These are phyloP conservation scores for Pholiota microspora DNA, from an alignment of 768 basidiomycete genomes.

Conservation along the genomic window DNA sequence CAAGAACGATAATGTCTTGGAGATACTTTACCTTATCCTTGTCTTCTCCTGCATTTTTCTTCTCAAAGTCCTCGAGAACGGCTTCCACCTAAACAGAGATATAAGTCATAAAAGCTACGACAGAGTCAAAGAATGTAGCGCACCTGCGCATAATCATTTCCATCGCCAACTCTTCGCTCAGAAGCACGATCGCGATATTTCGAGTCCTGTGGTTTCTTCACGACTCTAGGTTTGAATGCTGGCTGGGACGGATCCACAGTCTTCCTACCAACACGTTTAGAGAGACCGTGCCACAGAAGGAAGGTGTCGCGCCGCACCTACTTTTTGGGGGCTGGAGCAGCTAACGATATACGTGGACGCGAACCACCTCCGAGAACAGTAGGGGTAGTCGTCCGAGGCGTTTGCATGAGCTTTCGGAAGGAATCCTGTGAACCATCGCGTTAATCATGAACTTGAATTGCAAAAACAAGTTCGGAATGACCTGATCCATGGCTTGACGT, in stretches of 20 bases:
- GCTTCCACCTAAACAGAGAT: constrained; percentile 60
- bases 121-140: constrained; percentile 4
- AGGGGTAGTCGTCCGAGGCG: constrained; percentile 22
- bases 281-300: constrained; percentile 12
- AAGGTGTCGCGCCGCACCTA: constrained; percentile 16
- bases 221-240: constrained; percentile 79
- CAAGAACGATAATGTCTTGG: constrained; percentile 1
- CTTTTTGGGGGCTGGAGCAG: constrained; percentile 28
- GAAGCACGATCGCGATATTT: constrained; percentile 76
- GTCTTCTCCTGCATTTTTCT: constrained; percentile 53
- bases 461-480: no score
- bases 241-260: constrained; percentile 51
- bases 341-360: constrained; percentile 31
- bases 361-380: constrained; percentile 18
- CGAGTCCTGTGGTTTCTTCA: constrained; percentile 54
- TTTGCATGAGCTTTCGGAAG: constrained; percentile 50
- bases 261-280: constrained; percentile 33
- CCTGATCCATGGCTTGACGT: constrained; percentile 32
- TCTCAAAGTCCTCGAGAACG: constrained; percentile 80
- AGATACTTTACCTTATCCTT: constrained; percentile 55
- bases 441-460: not conserved
- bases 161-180: constrained; percentile 65
- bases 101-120: not conserved
- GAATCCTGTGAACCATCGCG: constrained; percentile 43
- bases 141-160: constrained; percentile 75